A percentile compares a stretch with the other conserved stretches of the same genome.
phyloP scores from a whole-genome alignment of 202 grass and related monocot genomes.

The Hordeum pubiflorum region DNA sequence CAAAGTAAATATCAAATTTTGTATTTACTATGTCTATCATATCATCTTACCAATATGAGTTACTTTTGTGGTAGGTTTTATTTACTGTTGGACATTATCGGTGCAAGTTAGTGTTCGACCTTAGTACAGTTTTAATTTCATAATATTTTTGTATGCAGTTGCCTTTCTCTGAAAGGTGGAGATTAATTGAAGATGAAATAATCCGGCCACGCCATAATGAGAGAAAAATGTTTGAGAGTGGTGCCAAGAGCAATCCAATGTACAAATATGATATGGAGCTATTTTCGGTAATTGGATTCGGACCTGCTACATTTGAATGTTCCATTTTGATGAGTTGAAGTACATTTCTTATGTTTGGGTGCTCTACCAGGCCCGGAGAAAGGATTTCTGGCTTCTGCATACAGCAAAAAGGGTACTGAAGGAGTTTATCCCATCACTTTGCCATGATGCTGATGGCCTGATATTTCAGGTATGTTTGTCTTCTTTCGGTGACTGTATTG shows the following conservation, averaged over 20 bases:
- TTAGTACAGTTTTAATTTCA: background rate
- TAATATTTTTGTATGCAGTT: slow-evolving; percentile 42
- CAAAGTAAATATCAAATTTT: background rate
- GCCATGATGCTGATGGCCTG: slow-evolving; percentile 91
- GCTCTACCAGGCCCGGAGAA: slow-evolving; percentile 70
- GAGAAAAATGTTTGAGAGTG: slow-evolving; percentile 67
- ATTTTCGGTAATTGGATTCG: slow-evolving; percentile 60
- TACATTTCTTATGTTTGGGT: slow-evolving; percentile 15
- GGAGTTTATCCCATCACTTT: slow-evolving; percentile 84
- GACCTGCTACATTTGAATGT: background rate
- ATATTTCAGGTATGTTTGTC: slow-evolving; percentile 88
- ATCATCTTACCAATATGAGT: background rate
- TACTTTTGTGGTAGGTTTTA: background rate
- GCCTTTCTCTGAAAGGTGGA: slow-evolving; percentile 94
- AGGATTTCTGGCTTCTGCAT: slow-evolving; percentile 91
- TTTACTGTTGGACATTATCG: background rate
- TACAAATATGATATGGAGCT: slow-evolving; percentile 99
- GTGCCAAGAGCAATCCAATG: slow-evolving; percentile 52
- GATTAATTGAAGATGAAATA: slow-evolving; percentile 91
- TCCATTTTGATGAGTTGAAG: background rate
- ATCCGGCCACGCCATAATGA: slow-evolving; percentile 68
- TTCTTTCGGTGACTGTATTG: background rate
- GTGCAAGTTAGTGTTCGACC: background rate
- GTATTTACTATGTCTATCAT: background rate
- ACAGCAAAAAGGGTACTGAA: slow-evolving; percentile 61